Evolutionary conservation across 1,284 basidiomycete species (phyloP).

Genomic region (Chondrostereum purpureum): DNA sequence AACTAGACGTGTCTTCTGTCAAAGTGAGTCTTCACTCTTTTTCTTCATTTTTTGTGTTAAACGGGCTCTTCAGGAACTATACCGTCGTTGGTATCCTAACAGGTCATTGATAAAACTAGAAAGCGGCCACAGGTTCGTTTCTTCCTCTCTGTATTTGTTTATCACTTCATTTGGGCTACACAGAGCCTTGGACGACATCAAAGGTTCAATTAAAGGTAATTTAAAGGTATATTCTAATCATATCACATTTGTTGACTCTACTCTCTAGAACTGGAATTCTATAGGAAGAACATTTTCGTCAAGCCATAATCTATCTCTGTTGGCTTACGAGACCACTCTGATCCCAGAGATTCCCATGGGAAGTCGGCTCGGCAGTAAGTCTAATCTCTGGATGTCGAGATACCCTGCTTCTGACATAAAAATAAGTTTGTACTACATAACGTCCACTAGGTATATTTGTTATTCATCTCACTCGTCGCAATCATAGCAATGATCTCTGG

Average conservation of each 20-base stretch:
- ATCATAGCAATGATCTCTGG: not conserved
- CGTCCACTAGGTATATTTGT: not conserved
- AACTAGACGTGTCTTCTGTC: slow-evolving; percentile 70
- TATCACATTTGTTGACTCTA: not conserved
- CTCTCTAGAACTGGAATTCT: slow-evolving; percentile 54
- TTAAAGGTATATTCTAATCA: not conserved
- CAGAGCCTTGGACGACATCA: slow-evolving; percentile 77
- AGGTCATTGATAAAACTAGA: slow-evolving; percentile 25
- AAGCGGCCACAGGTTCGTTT: slow-evolving; percentile 42
- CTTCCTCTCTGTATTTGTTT: not conserved
- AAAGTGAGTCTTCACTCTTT: slow-evolving; percentile 40
- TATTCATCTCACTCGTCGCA: not conserved
- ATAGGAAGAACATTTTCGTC: slow-evolving; percentile 52
- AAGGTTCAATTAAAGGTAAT: slow-evolving; percentile 64
- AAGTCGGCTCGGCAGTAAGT: not conserved
- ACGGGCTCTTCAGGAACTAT: slow-evolving; percentile 48
- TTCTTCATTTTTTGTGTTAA: not conserved
- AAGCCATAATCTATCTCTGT: not conserved
- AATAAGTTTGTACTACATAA: not conserved
- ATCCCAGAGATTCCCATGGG: not conserved
- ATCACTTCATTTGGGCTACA: not conserved
- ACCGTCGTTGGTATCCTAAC: slow-evolving; percentile 64
- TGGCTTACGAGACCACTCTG: too few relatives aligned
- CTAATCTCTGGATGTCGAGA: not conserved
- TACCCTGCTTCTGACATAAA: not conserved